Conservation (phyloP, 192 early-diverging fungal species). For the Chytriomyces confervae region DNA sequence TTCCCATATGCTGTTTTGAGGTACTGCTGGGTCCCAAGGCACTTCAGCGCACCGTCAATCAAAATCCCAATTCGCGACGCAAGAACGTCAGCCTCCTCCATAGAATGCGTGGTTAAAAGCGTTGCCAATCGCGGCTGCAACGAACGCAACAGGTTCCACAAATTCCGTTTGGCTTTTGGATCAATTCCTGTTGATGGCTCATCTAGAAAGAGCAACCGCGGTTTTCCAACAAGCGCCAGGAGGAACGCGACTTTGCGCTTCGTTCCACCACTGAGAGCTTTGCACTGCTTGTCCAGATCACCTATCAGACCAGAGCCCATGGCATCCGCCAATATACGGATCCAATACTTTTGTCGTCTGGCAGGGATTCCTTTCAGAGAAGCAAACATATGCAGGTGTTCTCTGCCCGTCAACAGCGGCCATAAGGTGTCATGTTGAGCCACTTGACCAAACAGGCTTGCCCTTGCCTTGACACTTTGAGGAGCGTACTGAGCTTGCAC, state of each 20-base stretch:
- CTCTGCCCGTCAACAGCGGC: conserved; percentile 44
- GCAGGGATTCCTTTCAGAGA: conserved; percentile 42
- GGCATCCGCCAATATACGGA: conserved; percentile 26
- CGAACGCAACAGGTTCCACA: conserved; percentile 39
- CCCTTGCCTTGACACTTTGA: conserved; percentile 28
- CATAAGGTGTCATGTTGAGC: conserved; percentile 51
- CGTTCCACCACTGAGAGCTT: conserved; percentile 33
- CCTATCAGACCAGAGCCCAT: conserved; percentile 15
- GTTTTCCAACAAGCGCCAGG: conserved; percentile 40
- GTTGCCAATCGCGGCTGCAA: conserved; percentile 24
- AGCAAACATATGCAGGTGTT: conserved; percentile 49
- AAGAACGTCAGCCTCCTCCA: conserved; percentile 49
- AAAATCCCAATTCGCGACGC: conserved; percentile 46
- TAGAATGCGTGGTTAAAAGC: conserved; percentile 45
- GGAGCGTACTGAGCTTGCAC: conserved; percentile 28
- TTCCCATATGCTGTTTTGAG: conserved; percentile 31
- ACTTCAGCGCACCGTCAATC: conserved; percentile 32
- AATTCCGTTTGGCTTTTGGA: conserved; percentile 33
- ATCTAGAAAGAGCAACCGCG: conserved; percentile 35
- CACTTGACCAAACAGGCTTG: conserved; percentile 31
- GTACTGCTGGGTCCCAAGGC: conserved; percentile 34
- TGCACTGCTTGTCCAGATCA: conserved; percentile 25
- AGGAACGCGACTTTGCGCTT: conserved; percentile 36
- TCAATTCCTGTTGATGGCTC: conserved; percentile 37
- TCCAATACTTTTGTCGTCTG: not conserved